Evolutionary conservation across 208 protist genomes (phyloP), one percentile per base, ranked within the genome.

Genomic region (Leishmania tropica): DNA sequence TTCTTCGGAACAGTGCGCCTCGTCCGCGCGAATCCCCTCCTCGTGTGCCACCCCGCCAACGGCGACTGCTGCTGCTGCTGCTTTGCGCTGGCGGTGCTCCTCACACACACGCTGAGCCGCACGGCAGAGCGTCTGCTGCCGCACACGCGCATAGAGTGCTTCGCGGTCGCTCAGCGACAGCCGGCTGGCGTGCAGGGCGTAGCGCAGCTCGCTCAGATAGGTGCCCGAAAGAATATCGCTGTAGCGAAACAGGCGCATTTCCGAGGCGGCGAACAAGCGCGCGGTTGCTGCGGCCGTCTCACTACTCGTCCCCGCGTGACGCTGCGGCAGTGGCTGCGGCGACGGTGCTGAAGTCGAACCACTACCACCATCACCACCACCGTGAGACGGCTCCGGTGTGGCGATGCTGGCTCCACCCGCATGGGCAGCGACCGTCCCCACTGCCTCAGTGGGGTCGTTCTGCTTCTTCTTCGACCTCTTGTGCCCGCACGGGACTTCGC

Each of bases 231-330:
- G 76, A 35, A 94, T 86, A 75, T 96, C 91, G 65, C 83, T 83
- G 86, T 94, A 96, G 19, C 77, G 74, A 60, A 94, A 90, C 0
- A 95, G 45, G 67, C 81, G 84, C 35, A 95, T n/a, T 51, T 93
- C 90, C 0, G 64, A 79, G 17, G 42, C 54, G 2, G 56, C 75
- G 68, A 92, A 96, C 3, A 96, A 79, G 15, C 86, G 83, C 15
- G 31, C 68, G 21, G 40, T 11, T 17, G 68, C 21, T 21, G 31
- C 68, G 8, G 68, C 10, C 7, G 68, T 21, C 42, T 73, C 68
- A 19, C 42, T 42, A 11, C 42, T n/a, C 24, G 1, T 7, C 37
- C 53, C 45, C 6, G 24, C 24, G 24, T 53, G 42, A 68, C 54
- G 78, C 76, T 13, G 75, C 86, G 47, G 74, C 31, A 2, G 35